phyloP scores from a whole-genome alignment of 306 rosid genomes.

The Citrullus colocynthis region DNA sequence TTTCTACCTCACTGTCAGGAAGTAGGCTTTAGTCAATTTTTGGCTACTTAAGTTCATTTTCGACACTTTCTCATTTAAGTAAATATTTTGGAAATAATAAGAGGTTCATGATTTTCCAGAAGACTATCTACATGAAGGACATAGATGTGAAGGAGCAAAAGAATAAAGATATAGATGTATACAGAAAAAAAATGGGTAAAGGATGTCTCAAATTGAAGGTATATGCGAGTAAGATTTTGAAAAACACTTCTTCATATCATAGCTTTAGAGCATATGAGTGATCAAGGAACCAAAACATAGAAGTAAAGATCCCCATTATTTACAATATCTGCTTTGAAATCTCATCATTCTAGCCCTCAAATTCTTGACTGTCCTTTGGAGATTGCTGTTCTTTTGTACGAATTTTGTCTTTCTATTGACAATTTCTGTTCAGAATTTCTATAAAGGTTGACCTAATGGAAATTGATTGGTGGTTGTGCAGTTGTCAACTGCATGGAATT shows the following conservation, averaged over 20 bases:
- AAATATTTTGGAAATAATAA: not conserved
- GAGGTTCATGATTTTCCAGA: not conserved
- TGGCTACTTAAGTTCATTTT: no score
- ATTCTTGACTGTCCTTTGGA: not conserved
- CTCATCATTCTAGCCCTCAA: not conserved
- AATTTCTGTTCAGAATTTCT: not conserved
- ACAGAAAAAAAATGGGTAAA: not conserved
- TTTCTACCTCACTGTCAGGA: no score
- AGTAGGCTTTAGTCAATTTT: no score
- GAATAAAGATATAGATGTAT: not conserved
- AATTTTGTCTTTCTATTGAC: not conserved
- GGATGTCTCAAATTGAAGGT: not conserved
- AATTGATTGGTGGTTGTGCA: conserved; percentile 24
- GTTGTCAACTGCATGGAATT: conserved; percentile 64
- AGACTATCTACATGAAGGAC: not conserved
- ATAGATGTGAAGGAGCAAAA: not conserved
- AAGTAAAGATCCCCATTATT: not conserved
- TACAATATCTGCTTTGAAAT: not conserved
- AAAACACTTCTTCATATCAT: not conserved
- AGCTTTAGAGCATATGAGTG: not conserved
- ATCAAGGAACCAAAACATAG: not conserved
- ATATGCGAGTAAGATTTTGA: not conserved
- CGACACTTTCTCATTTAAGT: not conserved
- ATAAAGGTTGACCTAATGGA: conserved; percentile 4
- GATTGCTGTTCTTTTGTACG: not conserved